Base-by-base conservation (phyloP, 1,139 yeast genomes). In the Citeromyces hawaiiensis region DNA sequence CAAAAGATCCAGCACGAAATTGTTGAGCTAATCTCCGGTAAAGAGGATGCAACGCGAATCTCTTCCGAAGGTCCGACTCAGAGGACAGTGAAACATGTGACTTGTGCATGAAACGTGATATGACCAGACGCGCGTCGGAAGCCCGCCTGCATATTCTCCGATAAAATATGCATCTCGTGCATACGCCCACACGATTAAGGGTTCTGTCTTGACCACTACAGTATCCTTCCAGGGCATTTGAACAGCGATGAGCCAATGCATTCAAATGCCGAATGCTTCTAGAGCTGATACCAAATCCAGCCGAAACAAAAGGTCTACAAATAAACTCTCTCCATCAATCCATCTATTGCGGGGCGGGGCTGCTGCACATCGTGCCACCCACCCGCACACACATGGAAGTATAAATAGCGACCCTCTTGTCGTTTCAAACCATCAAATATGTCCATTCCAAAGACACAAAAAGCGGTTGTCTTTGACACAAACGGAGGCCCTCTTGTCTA, bases 401-500 rank as follows among this genome's bases (percentile, higher is more conserved):
- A 23, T 23, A 9, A 23, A 23, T 23, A 23, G 27, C 27, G 27
- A 11, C 27, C 5, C 11, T 23, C 11, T 23, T 11, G 4, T 9
- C n/a, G 18, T 16, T 9, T 9, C 30, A 13, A 13, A 8, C 15
- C 25, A 18, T 17, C 17, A 17, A 31, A 31, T 4, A 16, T 16
- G 17, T 31, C 40, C 39, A 56, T 67, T 52, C 69, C 71, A 50
- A 48, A 55, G 40, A 57, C 68, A 42, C 74, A 68, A 53, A 68
- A 63, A 51, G 71, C 66, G 44, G 64, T 70, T 29, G 56, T 66
- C 49, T 67, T 68, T 47, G 64, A 66, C 48, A 63, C 62, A 51
- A 61, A 63, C 51, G 65, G 70, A 45, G 72, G 72, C 43, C 53
- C 53, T 43, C 66, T 79, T 48, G 55, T 61, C 44, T 76, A 75